phyloP scores from a whole-genome alignment of 331 rosid species.

The Erythrophleum ivorense region DNA sequence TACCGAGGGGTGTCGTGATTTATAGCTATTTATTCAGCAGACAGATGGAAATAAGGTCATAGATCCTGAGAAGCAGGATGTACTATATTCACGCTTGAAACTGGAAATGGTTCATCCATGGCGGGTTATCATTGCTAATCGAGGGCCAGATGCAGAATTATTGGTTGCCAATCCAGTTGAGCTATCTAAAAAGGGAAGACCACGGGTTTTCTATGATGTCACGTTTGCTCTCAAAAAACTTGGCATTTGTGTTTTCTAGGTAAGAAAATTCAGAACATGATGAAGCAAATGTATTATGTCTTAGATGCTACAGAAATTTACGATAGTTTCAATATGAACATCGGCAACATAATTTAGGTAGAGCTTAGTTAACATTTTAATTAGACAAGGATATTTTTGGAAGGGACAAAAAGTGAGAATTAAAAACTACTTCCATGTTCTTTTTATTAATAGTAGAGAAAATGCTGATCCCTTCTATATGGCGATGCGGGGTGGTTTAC shows the following conservation, averaged over 20 bases:
- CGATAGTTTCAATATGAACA: conserved; percentile 14
- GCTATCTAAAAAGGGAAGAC: conserved; percentile 77
- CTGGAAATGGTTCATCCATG: conserved; percentile 80
- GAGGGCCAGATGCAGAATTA: conserved; percentile 78
- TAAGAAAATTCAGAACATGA: conserved; percentile 44
- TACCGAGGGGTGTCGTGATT: conserved; percentile 57
- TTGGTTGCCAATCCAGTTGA: conserved; percentile 84
- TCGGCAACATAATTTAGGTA: not conserved
- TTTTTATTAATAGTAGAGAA: not conserved
- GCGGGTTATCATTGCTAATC: conserved; percentile 62
- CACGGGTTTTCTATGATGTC: conserved; percentile 75
- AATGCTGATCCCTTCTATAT: not conserved
- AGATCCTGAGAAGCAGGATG: conserved; percentile 61
- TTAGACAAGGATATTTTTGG: not conserved
- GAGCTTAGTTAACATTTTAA: not conserved
- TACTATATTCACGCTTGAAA: conserved; percentile 61
- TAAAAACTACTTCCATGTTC: not conserved
- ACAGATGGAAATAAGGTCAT: conserved; percentile 63
- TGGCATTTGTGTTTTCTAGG: conserved; percentile 78
- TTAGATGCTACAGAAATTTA: not conserved
- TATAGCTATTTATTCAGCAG: conserved; percentile 75
- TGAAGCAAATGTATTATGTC: not conserved
- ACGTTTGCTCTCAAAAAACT: conserved; percentile 73
- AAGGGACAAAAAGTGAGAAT: not conserved
- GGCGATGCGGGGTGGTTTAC: not conserved